Percentiles rank a stretch among this genome's conserved stretches.
Evolutionary conservation across 2,329 filamentous ascomycete species (phyloP).

Genomic region (Diplodia scrobiculata): DNA sequence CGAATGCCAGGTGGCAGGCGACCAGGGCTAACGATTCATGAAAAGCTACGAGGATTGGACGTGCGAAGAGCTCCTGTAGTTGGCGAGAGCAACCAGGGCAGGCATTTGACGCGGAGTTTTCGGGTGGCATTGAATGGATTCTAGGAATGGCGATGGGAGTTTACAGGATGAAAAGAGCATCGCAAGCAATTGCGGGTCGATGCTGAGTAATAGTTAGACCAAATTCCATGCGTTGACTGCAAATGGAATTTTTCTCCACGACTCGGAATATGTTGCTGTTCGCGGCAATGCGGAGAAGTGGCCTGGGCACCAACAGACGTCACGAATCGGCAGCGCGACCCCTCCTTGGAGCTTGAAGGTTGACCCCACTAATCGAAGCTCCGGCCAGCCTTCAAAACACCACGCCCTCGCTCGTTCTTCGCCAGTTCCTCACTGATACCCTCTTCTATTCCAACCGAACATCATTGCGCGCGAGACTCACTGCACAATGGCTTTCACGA

Average conservation of each 20-base stretch:
- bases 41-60: slow-evolving; percentile 97
- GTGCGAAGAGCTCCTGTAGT: slow-evolving; percentile 80
- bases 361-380: slow-evolving; percentile 28
- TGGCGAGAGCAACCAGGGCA: slow-evolving; percentile 21
- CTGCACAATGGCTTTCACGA: slow-evolving; percentile 70
- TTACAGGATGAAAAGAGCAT: slow-evolving; percentile 37
- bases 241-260: slow-evolving; percentile 25
- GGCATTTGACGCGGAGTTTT: slow-evolving; percentile 28
- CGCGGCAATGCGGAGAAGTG: slow-evolving; percentile 26
- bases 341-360: slow-evolving; percentile 21
- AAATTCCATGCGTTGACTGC: slow-evolving; percentile 18
- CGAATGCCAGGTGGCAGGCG: neutral
- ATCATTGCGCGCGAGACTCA: neutral
- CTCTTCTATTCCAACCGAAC: neutral
- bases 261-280: slow-evolving; percentile 28
- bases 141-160: slow-evolving; percentile 42
- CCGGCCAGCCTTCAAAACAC: slow-evolving; percentile 27
- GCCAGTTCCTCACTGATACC: slow-evolving; percentile 4
- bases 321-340: slow-evolving; percentile 27
- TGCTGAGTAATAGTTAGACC: slow-evolving; percentile 27
- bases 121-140: slow-evolving; percentile 34
- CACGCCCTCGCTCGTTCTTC: slow-evolving; percentile 2
- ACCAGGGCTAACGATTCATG: slow-evolving; percentile 12
- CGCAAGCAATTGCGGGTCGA: slow-evolving; percentile 41
- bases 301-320: slow-evolving; percentile 27